Conservation (phyloP, 2,329 filamentous ascomycete species). For the Xylogone sp. region DNA sequence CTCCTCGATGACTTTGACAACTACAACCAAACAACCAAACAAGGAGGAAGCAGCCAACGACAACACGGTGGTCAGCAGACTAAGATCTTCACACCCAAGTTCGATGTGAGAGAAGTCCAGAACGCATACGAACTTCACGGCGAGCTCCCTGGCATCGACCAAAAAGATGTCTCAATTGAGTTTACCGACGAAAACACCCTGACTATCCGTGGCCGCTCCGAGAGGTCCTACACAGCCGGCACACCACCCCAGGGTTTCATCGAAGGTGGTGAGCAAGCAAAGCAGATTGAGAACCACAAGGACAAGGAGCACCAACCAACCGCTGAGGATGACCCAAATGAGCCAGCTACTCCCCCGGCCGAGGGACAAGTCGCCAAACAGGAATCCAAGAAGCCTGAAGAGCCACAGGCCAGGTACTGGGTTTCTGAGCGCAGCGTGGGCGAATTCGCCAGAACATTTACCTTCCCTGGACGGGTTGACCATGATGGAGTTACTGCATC, state of each 20-base stretch:
- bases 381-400: conserved; percentile 30
- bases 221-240: conserved; percentile 56
- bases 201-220: conserved; percentile 64
- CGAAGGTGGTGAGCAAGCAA: conserved; percentile 33
- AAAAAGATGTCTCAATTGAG: conserved; percentile 72
- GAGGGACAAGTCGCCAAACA: conserved; percentile 18
- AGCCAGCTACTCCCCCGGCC: conserved; percentile 7
- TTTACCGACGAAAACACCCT: conserved; percentile 75
- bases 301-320: conserved; percentile 33
- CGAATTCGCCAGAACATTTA: conserved; percentile 65
- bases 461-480: conserved; percentile 62
- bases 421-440: conserved; percentile 62
- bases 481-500: conserved; percentile 56
- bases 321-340: conserved; percentile 28
- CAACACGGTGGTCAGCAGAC: neutral
- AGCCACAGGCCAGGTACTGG: conserved; percentile 62
- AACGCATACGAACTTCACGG: conserved; percentile 72
- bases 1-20: conserved; percentile 61
- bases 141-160: conserved; percentile 72
- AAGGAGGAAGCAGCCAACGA: conserved; percentile 3
- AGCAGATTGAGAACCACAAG: conserved; percentile 50
- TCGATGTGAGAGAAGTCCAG: conserved; percentile 71
- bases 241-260: conserved; percentile 41
- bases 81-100: conserved; percentile 68
- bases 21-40: conserved; percentile 44